Base-by-base conservation (phyloP, 208 protist genomes). In the Angomonas deanei region DNA sequence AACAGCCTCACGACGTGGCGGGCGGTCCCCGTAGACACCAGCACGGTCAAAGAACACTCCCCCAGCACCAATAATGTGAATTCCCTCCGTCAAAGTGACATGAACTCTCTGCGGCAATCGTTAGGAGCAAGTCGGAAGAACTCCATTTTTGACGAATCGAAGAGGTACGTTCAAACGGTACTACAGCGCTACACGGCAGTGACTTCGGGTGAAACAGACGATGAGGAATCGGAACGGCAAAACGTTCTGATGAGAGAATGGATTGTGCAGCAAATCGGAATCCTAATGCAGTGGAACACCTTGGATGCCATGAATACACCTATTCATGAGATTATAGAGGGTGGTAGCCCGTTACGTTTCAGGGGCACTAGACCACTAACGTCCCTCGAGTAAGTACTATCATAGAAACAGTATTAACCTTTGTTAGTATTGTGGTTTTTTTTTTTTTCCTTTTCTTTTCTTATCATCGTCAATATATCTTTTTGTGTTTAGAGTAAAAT, bases 351-450 rank as follows among this genome's bases (percentile, higher is more conserved):
- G 8, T 42, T 42, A 15, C 36, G 36, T n/a, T 42, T 42, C 15
- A 8, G 15, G 36, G 15, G 15, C 8, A 15, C 36, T 24, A 58
- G 66, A 23, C 75, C 75, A 0, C 46, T 81, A 27, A 81, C 75
- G 19, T 81, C 75, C 21, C 73, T 68, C 39, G 75, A 79, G 53
- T 77, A 64, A 49, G 3, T 0, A 26, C 28, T 26, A 10, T 28
- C 11, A 27, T 47, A 5, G 10, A 13, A 49, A 17, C 1, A 53
- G 3, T 11, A 23, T 5, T 21, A 42, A 19, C 31, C 19, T 19
- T 13, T 66, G 47, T 60, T 19, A 2, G 11, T 28, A 8, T 2
- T 31, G 52, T 61, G 3, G 62, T 34, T 4, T 47, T 19, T 57
- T 32, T 67, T 67, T 0, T 67, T 65, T 52, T 66, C 55, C 39